Evolutionary conservation across 345 rosid species (phyloP).

Genomic region (Luvunga scandens): DNA sequence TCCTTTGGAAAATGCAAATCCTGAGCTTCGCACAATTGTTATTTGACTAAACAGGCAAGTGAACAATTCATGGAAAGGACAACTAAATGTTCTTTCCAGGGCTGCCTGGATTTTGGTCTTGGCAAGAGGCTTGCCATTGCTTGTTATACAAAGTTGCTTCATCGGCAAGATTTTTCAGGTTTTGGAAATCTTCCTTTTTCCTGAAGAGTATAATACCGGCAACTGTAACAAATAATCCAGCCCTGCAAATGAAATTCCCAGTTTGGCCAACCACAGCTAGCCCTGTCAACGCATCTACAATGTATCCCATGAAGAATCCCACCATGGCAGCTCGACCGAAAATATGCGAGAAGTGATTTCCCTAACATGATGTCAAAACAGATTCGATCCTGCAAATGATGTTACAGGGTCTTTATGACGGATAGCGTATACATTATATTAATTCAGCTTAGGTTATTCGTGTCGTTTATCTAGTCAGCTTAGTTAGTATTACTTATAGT

Average conservation of each 20-base stretch:
- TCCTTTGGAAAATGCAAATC: too few species aligned
- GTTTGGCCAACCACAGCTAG: slow-evolving; percentile 40
- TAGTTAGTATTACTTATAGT: too few species aligned
- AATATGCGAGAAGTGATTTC: background rate
- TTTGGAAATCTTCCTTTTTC: slow-evolving; percentile 27
- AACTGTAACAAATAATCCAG: slow-evolving; percentile 37
- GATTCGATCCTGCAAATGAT: background rate
- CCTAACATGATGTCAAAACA: too few species aligned
- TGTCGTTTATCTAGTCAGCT: too few species aligned
- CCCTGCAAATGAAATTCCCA: slow-evolving; percentile 44
- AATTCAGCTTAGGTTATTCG: too few species aligned
- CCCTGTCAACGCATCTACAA: slow-evolving; percentile 45
- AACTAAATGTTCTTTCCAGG: background rate
- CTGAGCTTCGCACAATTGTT: background rate
- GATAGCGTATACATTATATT: too few species aligned
- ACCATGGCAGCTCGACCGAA: slow-evolving; percentile 62
- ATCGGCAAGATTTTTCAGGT: slow-evolving; percentile 34
- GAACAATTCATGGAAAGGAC: background rate
- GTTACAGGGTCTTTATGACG: too few species aligned
- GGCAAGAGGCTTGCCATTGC: slow-evolving; percentile 56
- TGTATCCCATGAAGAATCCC: slow-evolving; percentile 45
- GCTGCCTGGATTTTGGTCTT: slow-evolving; percentile 19
- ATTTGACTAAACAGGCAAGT: background rate
- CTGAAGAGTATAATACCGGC: slow-evolving; percentile 26
- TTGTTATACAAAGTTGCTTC: slow-evolving; percentile 51